phyloP scores from a whole-genome alignment of 2,329 filamentous ascomycete species.

The Verticillium klebahnii region DNA sequence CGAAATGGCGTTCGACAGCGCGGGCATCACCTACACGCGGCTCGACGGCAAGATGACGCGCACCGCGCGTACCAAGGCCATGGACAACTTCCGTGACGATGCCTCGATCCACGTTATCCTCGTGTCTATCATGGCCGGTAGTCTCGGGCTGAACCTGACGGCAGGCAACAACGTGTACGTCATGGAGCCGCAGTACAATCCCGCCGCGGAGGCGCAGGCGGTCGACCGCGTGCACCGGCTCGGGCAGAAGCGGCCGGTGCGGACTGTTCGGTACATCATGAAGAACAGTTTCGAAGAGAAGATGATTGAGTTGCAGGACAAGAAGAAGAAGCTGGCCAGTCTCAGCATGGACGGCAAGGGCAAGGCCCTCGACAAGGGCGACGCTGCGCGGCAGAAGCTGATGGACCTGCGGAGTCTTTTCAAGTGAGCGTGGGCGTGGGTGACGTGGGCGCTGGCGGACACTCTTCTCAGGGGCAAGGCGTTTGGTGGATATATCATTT shows the following conservation, averaged over 20 bases:
- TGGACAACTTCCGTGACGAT: constrained; percentile 74
- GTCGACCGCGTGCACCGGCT: constrained; percentile 89
- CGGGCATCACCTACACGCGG: constrained; percentile 66
- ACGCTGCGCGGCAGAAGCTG: constrained; percentile 56
- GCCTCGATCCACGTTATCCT: constrained; percentile 71
- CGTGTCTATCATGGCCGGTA: constrained; percentile 88
- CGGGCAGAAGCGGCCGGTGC: constrained; percentile 83
- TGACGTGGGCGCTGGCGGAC: neutral
- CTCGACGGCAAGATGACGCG: constrained; percentile 89
- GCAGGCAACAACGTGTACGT: constrained; percentile 84
- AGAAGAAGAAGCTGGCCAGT: constrained; percentile 88
- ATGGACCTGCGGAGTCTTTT: constrained; percentile 56
- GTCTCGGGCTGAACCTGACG: constrained; percentile 86
- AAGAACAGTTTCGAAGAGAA: constrained; percentile 86
- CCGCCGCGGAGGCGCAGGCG: constrained; percentile 89
- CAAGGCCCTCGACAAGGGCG: constrained; percentile 45
- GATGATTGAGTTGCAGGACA: constrained; percentile 83
- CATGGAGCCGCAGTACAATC: constrained; percentile 98
- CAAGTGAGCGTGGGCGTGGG: constrained; percentile 26
- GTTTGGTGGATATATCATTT: neutral
- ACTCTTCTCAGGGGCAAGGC: neutral
- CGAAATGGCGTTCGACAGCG: constrained; percentile 68
- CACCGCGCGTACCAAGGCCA: constrained; percentile 64
- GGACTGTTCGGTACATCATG: constrained; percentile 90
- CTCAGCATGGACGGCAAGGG: constrained; percentile 71